Percentiles rank a stretch among this genome's conserved stretches.
Evolutionary conservation across 2,329 filamentous ascomycete species (phyloP).

Genomic region (Leptographium radiaticola): DNA sequence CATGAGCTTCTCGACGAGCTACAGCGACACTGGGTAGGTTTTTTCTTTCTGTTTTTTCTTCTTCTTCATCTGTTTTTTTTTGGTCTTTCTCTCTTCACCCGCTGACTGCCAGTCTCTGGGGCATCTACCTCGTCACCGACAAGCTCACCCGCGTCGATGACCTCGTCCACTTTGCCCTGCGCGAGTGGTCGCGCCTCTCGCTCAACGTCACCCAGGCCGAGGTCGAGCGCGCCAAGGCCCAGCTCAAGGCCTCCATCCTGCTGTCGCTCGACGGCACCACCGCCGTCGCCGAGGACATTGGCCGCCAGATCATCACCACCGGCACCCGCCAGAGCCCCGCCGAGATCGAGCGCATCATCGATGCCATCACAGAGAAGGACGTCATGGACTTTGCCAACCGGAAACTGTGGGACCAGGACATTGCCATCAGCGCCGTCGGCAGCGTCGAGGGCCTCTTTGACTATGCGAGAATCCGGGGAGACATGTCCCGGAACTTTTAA

Average conservation of each 20-base stretch:
- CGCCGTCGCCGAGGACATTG: constrained; percentile 94
- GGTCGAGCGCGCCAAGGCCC: constrained; percentile 95
- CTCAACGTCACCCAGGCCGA: constrained; percentile 79
- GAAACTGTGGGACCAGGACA: constrained; percentile 95
- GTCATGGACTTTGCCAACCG: constrained; percentile 92
- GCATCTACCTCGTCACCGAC: constrained; percentile 95
- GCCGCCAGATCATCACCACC: constrained; percentile 95
- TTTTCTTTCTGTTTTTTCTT: neutral
- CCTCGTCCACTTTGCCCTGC: constrained; percentile 93
- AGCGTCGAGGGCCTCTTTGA: constrained; percentile 77
- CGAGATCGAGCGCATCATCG: constrained; percentile 89
- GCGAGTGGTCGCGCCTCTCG: constrained; percentile 94
- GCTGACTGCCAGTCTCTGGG: constrained; percentile 65
- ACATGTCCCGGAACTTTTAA: constrained; percentile 25
- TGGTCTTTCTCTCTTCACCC: neutral
- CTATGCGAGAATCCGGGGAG: constrained; percentile 36
- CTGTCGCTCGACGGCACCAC: constrained; percentile 96
- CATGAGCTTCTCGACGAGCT: constrained; percentile 99
- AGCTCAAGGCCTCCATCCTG: constrained; percentile 96
- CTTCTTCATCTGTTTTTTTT: neutral
- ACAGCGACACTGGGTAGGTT: constrained; percentile 93
- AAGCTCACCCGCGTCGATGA: constrained; percentile 81
- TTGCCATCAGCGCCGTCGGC: constrained; percentile 87
- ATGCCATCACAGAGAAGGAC: constrained; percentile 84
- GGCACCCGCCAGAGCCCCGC: constrained; percentile 80